These are phyloP conservation scores for Sideroxylon spinosum DNA, from an alignment of 179 eudicot species.

Conservation along the genomic window DNA sequence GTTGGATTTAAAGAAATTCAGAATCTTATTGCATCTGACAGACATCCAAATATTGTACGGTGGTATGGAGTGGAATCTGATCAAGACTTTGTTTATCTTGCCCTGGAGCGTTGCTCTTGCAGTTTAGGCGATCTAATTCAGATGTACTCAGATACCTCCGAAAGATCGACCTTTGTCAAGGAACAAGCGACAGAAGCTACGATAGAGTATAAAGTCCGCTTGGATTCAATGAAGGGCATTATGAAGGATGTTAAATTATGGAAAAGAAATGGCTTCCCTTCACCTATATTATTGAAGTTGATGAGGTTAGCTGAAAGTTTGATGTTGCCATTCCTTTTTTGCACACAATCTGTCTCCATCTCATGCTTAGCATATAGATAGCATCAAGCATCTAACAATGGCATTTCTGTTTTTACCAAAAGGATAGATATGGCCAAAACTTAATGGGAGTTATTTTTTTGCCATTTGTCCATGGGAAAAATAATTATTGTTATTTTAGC, in stretches of 20 bases:
- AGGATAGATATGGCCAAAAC: no score
- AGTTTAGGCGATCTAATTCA: conserved; percentile 68
- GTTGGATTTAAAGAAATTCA: conserved; percentile 84
- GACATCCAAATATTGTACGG: conserved; percentile 74
- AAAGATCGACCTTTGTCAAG: conserved; percentile 20
- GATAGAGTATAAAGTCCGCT: conserved; percentile 32
- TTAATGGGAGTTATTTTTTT: not conserved
- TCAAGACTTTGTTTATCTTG: conserved; percentile 79
- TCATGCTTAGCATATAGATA: not conserved
- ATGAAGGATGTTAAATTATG: conserved; percentile 53
- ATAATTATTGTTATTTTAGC: not conserved
- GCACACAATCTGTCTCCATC: conserved; percentile 1
- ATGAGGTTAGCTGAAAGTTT: conserved; percentile 53
- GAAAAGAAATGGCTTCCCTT: conserved; percentile 74
- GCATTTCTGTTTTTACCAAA: not conserved
- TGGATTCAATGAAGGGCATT: conserved; percentile 40
- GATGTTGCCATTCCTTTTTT: not conserved
- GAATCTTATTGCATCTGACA: conserved; percentile 82
- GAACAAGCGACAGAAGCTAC: conserved; percentile 29
- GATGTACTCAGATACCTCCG: conserved; percentile 35
- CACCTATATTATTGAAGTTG: conserved; percentile 59
- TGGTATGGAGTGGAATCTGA: conserved; percentile 91
- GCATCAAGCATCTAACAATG: not conserved
- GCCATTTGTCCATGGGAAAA: no score
- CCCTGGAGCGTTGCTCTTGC: conserved; percentile 81